These are phyloP conservation scores for Mortierella claussenii DNA, from an alignment of 192 early-diverging fungal genomes.

Conservation along the genomic window DNA sequence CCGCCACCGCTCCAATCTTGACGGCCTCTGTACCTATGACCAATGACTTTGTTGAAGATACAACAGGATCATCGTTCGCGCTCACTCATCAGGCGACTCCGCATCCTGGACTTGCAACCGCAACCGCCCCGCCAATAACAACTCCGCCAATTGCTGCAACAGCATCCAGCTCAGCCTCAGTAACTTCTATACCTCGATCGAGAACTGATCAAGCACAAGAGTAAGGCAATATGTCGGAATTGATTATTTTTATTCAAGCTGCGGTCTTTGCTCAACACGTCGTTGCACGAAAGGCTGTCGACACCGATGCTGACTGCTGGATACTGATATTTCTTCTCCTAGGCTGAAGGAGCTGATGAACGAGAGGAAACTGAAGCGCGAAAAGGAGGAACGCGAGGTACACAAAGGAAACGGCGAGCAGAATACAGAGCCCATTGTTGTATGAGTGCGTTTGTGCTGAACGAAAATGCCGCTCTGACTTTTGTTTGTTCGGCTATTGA, in stretches of 20 bases:
- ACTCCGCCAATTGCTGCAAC: background rate
- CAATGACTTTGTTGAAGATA: background rate
- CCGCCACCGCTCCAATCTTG: background rate
- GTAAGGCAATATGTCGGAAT: constrained; percentile 18
- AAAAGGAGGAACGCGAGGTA: constrained; percentile 44
- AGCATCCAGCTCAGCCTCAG: background rate
- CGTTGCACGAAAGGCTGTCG: too few species aligned
- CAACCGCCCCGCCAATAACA: background rate
- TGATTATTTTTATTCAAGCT: too few species aligned
- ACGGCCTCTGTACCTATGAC: background rate
- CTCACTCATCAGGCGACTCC: background rate
- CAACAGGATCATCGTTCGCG: background rate
- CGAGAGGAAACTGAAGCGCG: constrained; percentile 39
- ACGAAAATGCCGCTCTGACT: too few species aligned
- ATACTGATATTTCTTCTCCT: background rate
- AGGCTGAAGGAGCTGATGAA: constrained; percentile 50
- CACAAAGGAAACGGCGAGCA: too few species aligned
- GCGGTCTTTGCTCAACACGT: too few species aligned
- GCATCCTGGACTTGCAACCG: background rate
- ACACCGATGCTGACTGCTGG: too few species aligned
- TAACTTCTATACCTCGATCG: background rate
- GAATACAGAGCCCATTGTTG: background rate
- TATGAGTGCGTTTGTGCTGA: too few species aligned
- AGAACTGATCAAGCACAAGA: constrained; percentile 11
- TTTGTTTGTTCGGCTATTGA: too few species aligned